Conservation (phyloP, 164 flowering plant species). For the Piper longum region DNA sequence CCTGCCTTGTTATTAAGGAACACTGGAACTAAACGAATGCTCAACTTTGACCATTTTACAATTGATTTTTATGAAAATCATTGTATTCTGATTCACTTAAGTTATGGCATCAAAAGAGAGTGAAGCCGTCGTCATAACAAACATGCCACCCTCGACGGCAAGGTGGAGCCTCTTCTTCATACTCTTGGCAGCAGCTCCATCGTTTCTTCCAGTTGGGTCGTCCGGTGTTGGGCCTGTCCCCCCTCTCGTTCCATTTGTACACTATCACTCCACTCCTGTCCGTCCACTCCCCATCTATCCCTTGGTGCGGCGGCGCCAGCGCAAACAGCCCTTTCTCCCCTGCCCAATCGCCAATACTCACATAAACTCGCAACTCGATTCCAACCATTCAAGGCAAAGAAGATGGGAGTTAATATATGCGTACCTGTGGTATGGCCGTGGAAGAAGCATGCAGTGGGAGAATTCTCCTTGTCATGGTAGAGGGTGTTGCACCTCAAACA, state of each 20-base stretch:
- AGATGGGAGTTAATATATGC: neutral
- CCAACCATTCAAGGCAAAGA: neutral
- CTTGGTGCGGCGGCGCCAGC: constrained; percentile 69
- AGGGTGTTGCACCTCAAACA: constrained; percentile 51
- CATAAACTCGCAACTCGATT: neutral
- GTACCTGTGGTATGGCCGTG: constrained; percentile 61
- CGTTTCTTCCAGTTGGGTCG: constrained; percentile 51
- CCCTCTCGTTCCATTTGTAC: constrained; percentile 58
- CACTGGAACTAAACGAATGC: too few species aligned
- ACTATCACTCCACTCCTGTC: constrained; percentile 59
- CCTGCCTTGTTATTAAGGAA: too few species aligned
- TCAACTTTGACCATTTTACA: too few species aligned
- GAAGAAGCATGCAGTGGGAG: constrained; percentile 50
- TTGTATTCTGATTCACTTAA: too few species aligned
- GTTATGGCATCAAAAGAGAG: constrained; percentile 16
- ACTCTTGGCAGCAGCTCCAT: constrained; percentile 71
- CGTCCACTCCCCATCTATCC: constrained; percentile 71
- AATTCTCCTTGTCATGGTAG: constrained; percentile 36
- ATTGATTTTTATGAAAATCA: too few species aligned
- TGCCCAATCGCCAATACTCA: constrained; percentile 2
- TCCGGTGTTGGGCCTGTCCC: constrained; percentile 52
- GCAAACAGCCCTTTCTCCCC: constrained; percentile 60
- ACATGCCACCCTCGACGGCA: constrained; percentile 57
- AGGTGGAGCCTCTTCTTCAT: constrained; percentile 47
- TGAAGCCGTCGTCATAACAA: constrained; percentile 60